Percentiles rank a stretch among this genome's conserved stretches.
These are phyloP conservation scores for Scopulariopsis brevicaulis DNA, from an alignment of 2,329 filamentous ascomycete genomes.

Conservation along the genomic window DNA sequence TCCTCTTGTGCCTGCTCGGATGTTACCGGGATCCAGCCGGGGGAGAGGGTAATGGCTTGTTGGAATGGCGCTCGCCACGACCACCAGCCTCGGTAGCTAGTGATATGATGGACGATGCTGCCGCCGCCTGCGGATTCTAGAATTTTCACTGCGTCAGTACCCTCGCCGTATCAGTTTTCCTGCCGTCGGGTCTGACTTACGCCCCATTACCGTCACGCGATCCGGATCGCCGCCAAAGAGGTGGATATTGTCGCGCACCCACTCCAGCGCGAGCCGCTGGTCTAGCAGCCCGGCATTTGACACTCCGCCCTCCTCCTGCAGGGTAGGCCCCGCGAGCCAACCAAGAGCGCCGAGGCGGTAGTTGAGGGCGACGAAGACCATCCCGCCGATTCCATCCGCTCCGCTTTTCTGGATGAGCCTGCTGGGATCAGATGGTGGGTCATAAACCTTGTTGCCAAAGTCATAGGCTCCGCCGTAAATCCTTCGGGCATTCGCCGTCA, in stretches of 20 bases:
- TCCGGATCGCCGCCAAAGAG: not conserved
- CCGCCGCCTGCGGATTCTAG: not conserved
- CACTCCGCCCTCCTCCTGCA: not conserved
- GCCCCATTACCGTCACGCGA: not conserved
- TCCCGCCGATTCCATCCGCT: not conserved
- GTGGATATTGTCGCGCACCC: not conserved
- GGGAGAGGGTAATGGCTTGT: not conserved
- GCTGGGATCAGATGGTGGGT: not conserved
- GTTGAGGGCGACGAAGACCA: not conserved
- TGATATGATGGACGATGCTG: not conserved
- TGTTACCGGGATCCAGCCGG: not conserved
- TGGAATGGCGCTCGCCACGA: not conserved
- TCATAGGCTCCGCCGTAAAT: not conserved
- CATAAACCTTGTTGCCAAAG: not conserved
- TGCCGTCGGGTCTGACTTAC: not conserved
- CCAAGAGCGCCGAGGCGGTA: not conserved
- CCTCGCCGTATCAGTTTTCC: no score
- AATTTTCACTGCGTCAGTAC: not conserved
- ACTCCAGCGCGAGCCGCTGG: not conserved
- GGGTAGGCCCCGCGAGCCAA: not conserved
- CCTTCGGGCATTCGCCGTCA: not conserved
- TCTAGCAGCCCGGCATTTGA: not conserved
- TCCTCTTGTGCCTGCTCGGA: not conserved
- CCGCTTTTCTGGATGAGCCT: not conserved
- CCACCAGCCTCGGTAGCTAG: not conserved